Evolutionary conservation across 2,329 filamentous ascomycete genomes (phyloP), one percentile per base, ranked within the genome.

Genomic region (Botrytis aclada): DNA sequence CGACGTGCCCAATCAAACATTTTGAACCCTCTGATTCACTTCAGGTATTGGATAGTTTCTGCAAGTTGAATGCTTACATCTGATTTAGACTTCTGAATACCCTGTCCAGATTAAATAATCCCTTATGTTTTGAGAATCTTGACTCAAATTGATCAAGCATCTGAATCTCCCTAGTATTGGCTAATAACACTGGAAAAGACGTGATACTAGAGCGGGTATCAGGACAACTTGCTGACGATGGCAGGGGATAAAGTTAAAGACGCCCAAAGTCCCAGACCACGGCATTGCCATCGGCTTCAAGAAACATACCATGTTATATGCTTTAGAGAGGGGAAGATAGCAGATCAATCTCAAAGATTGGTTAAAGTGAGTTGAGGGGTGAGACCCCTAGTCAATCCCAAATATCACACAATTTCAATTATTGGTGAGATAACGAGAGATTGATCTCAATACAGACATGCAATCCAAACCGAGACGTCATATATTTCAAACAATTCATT

Each of bases 1-100:
- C 12, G 0, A 14, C n/a, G 3, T 18, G n/a, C n/a, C 7, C 51
- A 32, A 3, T 1, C 7, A 18, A 56, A n/a, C 3, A 29, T 18
- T 8, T 29, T 56, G 7, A 8, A 18, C 14, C 3, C n/a, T 29
- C 16, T 32, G 6, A 56, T 56, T 8, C n/a, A 18, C n/a, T 56
- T 56, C 5, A 18, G 14, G 8, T 18, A 32, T 29, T 56, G 6
- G 51, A 18, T 29, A 29, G 51, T 4, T 32, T 8, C 14, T 18
- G 0, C 6, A 29, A 56, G 14, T 56, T 8, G n/a, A 29, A 18
- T 18, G 6, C 32, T 29, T 4, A 8, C 9, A 18, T 56, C n/a
- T 56, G 4, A 56, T 29, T 56, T 18, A 56, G n/a, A 32, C 7
- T 56, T 29, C 32, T 29, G 14, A 29, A 16, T 56, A 18, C 16